Percentiles rank a stretch among this genome's conserved stretches.
Conservation (phyloP, 331 rosid species). For the Ulmus americana region DNA sequence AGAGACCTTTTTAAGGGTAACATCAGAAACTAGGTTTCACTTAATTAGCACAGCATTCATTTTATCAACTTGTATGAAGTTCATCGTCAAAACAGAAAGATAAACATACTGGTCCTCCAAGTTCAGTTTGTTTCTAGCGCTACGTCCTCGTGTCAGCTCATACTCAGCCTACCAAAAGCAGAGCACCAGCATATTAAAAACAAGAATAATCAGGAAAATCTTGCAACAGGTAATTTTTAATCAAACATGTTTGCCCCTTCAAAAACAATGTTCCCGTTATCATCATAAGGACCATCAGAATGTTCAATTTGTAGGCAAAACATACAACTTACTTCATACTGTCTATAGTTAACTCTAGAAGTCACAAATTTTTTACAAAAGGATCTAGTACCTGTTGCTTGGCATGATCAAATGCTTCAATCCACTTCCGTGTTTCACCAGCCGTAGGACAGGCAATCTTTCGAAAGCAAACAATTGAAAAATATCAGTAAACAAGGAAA, state of each 20-base stretch:
- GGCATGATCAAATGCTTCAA: slow-evolving; percentile 96
- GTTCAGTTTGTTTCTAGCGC: slow-evolving; percentile 67
- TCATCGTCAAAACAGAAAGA: slow-evolving; percentile 12
- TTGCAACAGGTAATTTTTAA: neutral
- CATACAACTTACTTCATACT: neutral
- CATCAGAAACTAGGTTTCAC: neutral
- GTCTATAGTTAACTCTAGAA: neutral
- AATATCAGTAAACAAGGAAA: neutral
- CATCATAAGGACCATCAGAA: slow-evolving; percentile 18
- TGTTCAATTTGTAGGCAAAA: neutral
- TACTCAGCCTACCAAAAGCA: slow-evolving; percentile 66
- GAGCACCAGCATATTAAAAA: slow-evolving; percentile 24
- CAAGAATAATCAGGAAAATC: slow-evolving; percentile 14
- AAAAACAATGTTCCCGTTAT: slow-evolving; percentile 8
- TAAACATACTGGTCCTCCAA: slow-evolving; percentile 71
- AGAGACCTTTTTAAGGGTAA: neutral
- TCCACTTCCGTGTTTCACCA: slow-evolving; percentile 76
- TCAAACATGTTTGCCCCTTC: neutral
- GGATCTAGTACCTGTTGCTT: slow-evolving; percentile 76
- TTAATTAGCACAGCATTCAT: neutral
- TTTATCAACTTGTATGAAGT: neutral
- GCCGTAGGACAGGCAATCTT: slow-evolving; percentile 90
- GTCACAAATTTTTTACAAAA: neutral
- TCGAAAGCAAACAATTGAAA: slow-evolving; percentile 21
- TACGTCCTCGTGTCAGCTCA: slow-evolving; percentile 56